phyloP scores from a whole-genome alignment of 257 asterid genomes.

The Nicotiana undulata region DNA sequence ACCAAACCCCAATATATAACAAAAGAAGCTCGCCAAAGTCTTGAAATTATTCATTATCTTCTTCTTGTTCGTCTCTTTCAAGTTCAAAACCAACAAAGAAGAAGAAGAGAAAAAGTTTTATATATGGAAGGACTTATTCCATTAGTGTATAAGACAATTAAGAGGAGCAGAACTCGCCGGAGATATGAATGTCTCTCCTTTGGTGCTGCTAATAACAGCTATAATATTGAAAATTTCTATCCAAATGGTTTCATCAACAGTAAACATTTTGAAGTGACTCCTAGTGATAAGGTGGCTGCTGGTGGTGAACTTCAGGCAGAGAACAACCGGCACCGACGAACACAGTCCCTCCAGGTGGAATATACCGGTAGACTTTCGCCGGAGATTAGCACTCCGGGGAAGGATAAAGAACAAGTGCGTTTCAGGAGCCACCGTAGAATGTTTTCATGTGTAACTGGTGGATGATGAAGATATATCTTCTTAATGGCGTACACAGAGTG shows the following conservation, averaged over 20 bases:
- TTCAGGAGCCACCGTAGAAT: conserved; percentile 41
- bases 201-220: not conserved
- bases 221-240: not conserved
- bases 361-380: not conserved
- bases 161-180: conserved; percentile 10
- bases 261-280: not conserved
- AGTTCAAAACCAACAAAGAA: not conserved
- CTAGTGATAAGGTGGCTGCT: not conserved
- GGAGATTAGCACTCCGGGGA: not conserved
- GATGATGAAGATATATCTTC: not conserved
- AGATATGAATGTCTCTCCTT: conserved; percentile 15
- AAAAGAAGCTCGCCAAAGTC: not conserved
- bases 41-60: not conserved
- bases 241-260: conserved; percentile 1
- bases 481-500: too few species aligned
- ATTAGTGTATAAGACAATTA: conserved; percentile 11
- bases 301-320: not conserved
- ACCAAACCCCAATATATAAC: not conserved
- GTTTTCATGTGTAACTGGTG: conserved; percentile 51
- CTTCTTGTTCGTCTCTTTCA: not conserved
- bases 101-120: not conserved
- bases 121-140: conserved; percentile 21
- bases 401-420: conserved; percentile 39
- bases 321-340: conserved; percentile 14
- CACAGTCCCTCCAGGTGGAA: not conserved